phyloP scores from a whole-genome alignment of 73 alveolate species.

The Paramecium biaurelia region DNA sequence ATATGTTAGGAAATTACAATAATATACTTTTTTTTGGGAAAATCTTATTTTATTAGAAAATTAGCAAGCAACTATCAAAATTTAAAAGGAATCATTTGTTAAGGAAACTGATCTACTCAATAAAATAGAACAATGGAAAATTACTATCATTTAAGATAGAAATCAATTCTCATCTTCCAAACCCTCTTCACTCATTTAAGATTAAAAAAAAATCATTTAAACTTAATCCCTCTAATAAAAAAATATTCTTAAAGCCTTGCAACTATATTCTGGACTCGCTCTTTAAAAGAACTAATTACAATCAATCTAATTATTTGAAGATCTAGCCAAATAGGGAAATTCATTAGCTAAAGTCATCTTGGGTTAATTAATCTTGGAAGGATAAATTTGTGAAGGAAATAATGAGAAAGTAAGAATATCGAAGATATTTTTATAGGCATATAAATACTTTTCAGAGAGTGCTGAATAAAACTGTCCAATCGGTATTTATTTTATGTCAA shows the following conservation, averaged over 20 bases:
- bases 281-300: background rate
- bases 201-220: background rate
- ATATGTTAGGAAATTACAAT: background rate
- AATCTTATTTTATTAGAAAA: background rate
- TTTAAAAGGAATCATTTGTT: background rate
- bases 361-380: background rate
- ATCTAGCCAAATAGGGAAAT: background rate
- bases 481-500: background rate
- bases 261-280: background rate
- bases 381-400: background rate
- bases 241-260: background rate
- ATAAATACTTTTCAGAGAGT: background rate
- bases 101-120: background rate
- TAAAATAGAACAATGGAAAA: background rate
- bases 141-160: background rate
- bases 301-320: background rate
- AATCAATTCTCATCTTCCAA: background rate
- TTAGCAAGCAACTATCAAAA: background rate
- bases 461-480: background rate
- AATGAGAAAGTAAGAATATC: background rate
- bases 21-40: background rate
- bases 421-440: background rate
- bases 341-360: background rate
- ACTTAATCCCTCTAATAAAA: background rate
- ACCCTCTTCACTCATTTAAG: background rate